These are phyloP conservation scores for Blastocystis sp. DNA, from an alignment of 352 stramenopile species.

Conservation along the genomic window DNA sequence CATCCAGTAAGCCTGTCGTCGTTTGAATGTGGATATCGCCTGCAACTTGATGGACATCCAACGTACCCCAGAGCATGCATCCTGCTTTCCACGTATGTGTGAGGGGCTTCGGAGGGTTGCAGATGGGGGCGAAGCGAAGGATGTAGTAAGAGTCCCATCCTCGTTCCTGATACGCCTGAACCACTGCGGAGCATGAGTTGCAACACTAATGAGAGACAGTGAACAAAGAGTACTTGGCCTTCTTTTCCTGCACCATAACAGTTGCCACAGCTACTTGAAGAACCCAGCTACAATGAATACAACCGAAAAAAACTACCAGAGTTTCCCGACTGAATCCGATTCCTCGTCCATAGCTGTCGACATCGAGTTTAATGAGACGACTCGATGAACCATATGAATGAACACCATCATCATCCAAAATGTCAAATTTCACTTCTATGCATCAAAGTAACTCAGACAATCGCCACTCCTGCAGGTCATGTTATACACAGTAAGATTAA, in stretches of 20 bases:
- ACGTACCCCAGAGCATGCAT: conserved; percentile 19
- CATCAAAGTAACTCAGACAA: neutral
- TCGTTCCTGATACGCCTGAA: neutral
- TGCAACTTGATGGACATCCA: conserved; percentile 36
- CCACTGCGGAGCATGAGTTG: neutral
- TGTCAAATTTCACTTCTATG: conserved; percentile 21
- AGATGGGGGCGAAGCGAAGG: neutral
- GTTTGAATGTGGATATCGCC: conserved; percentile 16
- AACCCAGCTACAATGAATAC: neutral
- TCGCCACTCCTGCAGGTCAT: neutral
- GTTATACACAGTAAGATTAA: conserved; percentile 48
- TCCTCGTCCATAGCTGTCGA: neutral
- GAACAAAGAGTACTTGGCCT: neutral
- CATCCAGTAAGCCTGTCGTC: neutral
- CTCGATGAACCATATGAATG: conserved; percentile 43
- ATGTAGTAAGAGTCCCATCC: neutral
- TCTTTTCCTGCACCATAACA: neutral
- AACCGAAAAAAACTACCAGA: neutral
- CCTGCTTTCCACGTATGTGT: neutral
- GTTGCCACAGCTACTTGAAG: neutral
- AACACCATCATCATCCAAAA: conserved; percentile 47
- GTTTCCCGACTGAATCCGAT: neutral
- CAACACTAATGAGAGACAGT: conserved; percentile 3
- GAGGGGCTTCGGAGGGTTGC: neutral
- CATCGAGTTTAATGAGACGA: neutral